Conservation (phyloP, 352 stramenopile genomes). For the Pythium phragmitis region DNA sequence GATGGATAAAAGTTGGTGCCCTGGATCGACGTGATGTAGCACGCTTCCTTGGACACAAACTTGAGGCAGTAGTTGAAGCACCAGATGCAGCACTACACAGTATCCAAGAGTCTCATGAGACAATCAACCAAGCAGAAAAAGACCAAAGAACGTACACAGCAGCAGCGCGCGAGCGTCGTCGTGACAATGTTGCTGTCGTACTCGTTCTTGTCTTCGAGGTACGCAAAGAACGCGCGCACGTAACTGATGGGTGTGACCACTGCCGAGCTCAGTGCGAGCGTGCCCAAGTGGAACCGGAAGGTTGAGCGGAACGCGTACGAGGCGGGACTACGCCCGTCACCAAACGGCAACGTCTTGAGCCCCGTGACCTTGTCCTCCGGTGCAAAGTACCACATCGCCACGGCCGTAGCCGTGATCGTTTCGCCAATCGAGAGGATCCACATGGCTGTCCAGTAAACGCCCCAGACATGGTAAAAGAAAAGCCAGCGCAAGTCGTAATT, state of each 20-base stretch:
- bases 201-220: constrained; percentile 83
- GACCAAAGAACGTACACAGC: constrained; percentile 53
- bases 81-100: constrained; percentile 72
- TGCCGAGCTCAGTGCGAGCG: constrained; percentile 61
- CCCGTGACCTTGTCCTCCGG: constrained; percentile 56
- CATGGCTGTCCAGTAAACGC: constrained; percentile 77
- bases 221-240: constrained; percentile 75
- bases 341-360: constrained; percentile 45
- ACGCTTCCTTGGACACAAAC: constrained; percentile 83
- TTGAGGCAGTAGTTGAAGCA: constrained; percentile 84
- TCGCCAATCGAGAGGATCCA: constrained; percentile 69
- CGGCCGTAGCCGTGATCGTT: constrained; percentile 72
- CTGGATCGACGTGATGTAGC: constrained; percentile 81
- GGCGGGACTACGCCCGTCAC: constrained; percentile 45
- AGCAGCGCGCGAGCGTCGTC: constrained; percentile 52
- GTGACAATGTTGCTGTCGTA: constrained; percentile 64
- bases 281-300: constrained; percentile 71
- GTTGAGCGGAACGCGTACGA: constrained; percentile 64
- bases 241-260: constrained; percentile 61
- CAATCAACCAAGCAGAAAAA: background rate
- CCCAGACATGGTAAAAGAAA: constrained; percentile 74
- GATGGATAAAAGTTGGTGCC: constrained; percentile 76
- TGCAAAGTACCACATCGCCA: constrained; percentile 81
- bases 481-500: constrained; percentile 69
- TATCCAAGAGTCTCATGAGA: background rate